Evolutionary conservation across 169 alveolate species (phyloP).

Genomic region (Eimeria acervulina): DNA sequence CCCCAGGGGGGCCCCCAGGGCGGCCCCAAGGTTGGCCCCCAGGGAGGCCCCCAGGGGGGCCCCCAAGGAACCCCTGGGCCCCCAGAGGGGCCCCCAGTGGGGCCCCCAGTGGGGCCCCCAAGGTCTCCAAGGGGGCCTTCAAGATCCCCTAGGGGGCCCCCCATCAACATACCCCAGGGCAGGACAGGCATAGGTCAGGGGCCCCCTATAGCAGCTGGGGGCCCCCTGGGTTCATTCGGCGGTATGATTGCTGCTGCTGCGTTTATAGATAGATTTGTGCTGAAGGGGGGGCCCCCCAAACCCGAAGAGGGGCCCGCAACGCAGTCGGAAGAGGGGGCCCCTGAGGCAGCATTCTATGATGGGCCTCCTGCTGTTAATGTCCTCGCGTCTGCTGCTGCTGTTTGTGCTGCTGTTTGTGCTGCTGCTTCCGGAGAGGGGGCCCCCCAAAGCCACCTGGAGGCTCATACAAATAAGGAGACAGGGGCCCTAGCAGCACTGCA

Average conservation of each 20-base stretch:
- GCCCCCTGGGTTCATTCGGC: neutral
- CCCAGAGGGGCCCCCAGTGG: neutral
- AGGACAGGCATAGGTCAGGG: neutral
- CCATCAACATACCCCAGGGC: neutral
- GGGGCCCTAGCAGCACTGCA: neutral
- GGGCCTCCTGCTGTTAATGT: neutral
- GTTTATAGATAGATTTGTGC: neutral
- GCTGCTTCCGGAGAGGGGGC: neutral
- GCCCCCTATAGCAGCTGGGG: neutral
- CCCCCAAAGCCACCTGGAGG: too few species aligned
- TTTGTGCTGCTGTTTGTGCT: neutral
- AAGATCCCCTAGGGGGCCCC: neutral
- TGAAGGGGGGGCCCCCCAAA: neutral
- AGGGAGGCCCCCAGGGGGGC: neutral
- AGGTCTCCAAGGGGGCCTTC: neutral
- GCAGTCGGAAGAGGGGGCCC: too few species aligned
- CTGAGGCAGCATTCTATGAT: too few species aligned
- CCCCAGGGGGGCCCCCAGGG: too few species aligned
- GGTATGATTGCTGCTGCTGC: slow-evolving; percentile 11
- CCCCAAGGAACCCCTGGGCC: too few species aligned
- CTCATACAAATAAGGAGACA: too few species aligned
- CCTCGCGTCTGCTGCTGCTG: neutral
- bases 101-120: neutral
- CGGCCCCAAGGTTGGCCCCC: too few species aligned
- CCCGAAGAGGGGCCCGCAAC: neutral